Conservation (phyloP, 495 filamentous ascomycete species). For the Stereocaulon alpinum region DNA sequence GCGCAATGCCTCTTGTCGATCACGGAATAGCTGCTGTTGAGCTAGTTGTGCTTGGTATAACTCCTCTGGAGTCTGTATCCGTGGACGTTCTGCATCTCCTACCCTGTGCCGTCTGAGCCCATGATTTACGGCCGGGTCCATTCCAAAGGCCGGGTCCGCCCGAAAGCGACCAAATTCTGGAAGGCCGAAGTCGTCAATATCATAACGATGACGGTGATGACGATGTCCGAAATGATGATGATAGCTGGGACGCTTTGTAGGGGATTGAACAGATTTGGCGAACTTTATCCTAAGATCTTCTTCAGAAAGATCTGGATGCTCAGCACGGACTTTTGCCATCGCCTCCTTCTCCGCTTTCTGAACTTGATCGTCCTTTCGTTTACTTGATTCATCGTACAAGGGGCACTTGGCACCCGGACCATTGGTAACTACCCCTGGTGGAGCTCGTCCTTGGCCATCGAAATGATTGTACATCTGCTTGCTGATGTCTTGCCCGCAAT, state of each 20-base stretch:
- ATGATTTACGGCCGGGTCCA: too few relatives aligned
- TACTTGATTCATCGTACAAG: constrained; percentile 51
- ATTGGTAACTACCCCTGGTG: constrained; percentile 40
- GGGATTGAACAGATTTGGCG: constrained; percentile 9
- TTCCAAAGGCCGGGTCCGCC: too few relatives aligned
- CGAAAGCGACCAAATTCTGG: too few relatives aligned
- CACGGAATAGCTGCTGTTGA: too few relatives aligned
- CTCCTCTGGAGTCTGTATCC: too few relatives aligned
- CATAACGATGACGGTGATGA: background rate
- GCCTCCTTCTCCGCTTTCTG: constrained; percentile 51
- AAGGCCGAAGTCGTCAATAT: background rate
- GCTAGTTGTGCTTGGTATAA: too few relatives aligned
- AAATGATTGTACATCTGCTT: constrained; percentile 34
- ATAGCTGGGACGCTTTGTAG: background rate
- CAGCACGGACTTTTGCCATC: constrained; percentile 42
- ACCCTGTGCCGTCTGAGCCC: too few relatives aligned
- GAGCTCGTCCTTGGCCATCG: constrained; percentile 16
- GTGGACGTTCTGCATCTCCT: too few relatives aligned
- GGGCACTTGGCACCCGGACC: constrained; percentile 47
- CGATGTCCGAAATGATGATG: background rate
- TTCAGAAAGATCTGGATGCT: constrained; percentile 50
- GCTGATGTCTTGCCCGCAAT: constrained; percentile 23
- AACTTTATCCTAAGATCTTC: constrained; percentile 44
- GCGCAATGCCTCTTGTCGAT: too few relatives aligned
- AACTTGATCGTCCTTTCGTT: constrained; percentile 57